A percentile compares a stretch with the other conserved stretches of the same genome.
phyloP scores from a whole-genome alignment of 169 alveolate genomes.

The Plasmodium berghei region DNA sequence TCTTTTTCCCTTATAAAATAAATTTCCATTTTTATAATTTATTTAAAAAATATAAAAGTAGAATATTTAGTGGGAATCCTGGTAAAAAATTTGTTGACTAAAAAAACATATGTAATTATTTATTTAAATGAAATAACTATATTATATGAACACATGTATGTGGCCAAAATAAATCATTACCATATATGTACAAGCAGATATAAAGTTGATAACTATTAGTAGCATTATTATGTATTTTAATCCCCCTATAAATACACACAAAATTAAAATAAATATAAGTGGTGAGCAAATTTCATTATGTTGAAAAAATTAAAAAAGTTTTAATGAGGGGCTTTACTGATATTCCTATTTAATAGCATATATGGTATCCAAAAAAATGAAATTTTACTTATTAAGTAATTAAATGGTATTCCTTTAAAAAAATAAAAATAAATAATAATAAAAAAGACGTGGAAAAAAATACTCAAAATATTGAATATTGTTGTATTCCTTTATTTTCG shows the following conservation, averaged over 20 bases:
- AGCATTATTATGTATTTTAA: conserved; percentile 54
- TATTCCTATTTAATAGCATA: conserved; percentile 19
- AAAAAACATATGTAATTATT: neutral
- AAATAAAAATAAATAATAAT: conserved; percentile 3
- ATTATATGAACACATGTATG: neutral
- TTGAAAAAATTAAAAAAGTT: neutral
- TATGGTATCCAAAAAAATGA: conserved; percentile 75
- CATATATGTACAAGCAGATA: conserved; percentile 61
- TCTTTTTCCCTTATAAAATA: too few relatives aligned
- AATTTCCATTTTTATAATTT: neutral
- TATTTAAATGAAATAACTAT: neutral
- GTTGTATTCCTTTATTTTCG: neutral
- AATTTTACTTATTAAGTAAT: conserved; percentile 45
- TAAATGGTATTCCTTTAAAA: conserved; percentile 57
- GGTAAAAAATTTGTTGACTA: conserved; percentile 33
- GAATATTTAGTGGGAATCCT: conserved; percentile 56
- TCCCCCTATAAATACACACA: conserved; percentile 22
- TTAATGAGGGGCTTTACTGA: conserved; percentile 17
- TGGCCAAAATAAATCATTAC: conserved; percentile 7
- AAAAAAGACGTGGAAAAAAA: conserved; percentile 7
- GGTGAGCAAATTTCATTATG: neutral
- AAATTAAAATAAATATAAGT: neutral
- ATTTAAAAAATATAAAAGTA: conserved; percentile 40
- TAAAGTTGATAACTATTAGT: conserved; percentile 26
- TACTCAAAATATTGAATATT: neutral